Conservation (phyloP, 2,329 filamentous ascomycete genomes). For the Ophiocordyceps camponoti-leonardi region DNA sequence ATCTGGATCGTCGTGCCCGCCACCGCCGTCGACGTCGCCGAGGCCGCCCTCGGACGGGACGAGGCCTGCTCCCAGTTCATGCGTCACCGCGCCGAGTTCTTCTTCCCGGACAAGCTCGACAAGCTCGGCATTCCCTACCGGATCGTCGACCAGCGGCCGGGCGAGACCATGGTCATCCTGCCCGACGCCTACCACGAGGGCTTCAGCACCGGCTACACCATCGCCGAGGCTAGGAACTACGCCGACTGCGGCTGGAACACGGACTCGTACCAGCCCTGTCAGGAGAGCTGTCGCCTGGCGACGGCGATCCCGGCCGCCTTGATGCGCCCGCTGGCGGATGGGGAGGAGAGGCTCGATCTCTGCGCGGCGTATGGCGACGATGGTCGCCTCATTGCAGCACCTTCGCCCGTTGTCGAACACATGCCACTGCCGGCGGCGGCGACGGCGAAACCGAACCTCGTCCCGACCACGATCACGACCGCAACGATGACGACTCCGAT, state of each 20-base stretch:
- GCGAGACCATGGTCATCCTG: slow-evolving; percentile 21
- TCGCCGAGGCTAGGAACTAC: slow-evolving; percentile 23
- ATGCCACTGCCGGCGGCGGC: too few species aligned
- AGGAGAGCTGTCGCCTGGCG: slow-evolving; percentile 13
- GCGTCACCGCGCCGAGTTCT: slow-evolving; percentile 22
- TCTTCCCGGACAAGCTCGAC: slow-evolving; percentile 21
- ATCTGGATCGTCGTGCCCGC: slow-evolving; percentile 22
- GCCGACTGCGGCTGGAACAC: slow-evolving; percentile 18
- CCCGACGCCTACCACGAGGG: slow-evolving; percentile 23
- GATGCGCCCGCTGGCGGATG: slow-evolving; percentile 13
- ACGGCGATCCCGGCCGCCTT: slow-evolving; percentile 19
- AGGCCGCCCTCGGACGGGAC: slow-evolving; percentile 15
- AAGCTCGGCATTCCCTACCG: slow-evolving; percentile 19
- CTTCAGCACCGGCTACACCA: slow-evolving; percentile 23
- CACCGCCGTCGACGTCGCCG: slow-evolving; percentile 16
- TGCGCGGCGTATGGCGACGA: slow-evolving; percentile 11
- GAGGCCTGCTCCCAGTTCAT: slow-evolving; percentile 21
- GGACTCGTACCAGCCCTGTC: slow-evolving; percentile 17
- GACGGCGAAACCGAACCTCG: too few species aligned
- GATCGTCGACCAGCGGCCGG: slow-evolving; percentile 19
- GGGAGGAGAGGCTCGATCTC: slow-evolving; percentile 16
- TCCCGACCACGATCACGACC: too few species aligned
- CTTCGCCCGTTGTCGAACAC: neutral
- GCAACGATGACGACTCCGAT: too few species aligned
- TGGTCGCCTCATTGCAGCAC: neutral